Percentiles rank a stretch among this genome's conserved stretches.
Conservation (phyloP, 306 rosid genomes). For the Delonix regia region DNA sequence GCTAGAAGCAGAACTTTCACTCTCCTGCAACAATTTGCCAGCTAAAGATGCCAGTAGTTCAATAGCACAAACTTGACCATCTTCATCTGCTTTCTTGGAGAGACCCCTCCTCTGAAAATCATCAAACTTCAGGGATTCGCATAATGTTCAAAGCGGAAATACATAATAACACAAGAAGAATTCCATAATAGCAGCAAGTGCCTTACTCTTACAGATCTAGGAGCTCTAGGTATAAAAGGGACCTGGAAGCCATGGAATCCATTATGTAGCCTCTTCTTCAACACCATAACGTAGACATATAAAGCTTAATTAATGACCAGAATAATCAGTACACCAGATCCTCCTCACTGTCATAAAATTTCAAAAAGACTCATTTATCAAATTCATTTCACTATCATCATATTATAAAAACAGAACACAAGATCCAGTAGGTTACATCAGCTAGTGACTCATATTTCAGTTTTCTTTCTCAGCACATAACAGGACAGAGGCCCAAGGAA, state of each 20-base stretch:
- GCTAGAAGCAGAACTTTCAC: conserved; percentile 81
- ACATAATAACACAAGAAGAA: not conserved
- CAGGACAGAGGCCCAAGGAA: conserved; percentile 21
- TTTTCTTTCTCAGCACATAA: conserved; percentile 1
- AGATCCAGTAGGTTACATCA: conserved; percentile 28
- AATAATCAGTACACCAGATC: conserved; percentile 39
- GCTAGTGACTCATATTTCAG: not conserved
- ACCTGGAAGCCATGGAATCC: conserved; percentile 71
- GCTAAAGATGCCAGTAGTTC: conserved; percentile 92
- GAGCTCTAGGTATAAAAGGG: conserved; percentile 74
- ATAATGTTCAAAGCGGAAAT: conserved; percentile 27
- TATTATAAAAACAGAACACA: not conserved
- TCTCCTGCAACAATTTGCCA: conserved; percentile 84
- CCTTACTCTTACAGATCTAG: conserved; percentile 93
- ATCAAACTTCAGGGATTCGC: conserved; percentile 37
- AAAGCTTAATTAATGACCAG: conserved; percentile 57
- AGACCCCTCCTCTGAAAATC: conserved; percentile 68
- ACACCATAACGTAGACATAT: conserved; percentile 79
- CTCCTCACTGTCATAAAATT: conserved; percentile 51
- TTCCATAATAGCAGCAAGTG: conserved; percentile 15
- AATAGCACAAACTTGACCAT: conserved; percentile 66
- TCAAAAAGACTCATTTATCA: conserved; percentile 32
- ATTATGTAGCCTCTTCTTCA: conserved; percentile 67
- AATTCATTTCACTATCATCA: conserved; percentile 7
- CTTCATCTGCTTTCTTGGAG: conserved; percentile 53